Evolutionary conservation across 2,329 filamentous ascomycete genomes (phyloP), one percentile per base, ranked within the genome.

Genomic region (Aspergillus alliaceus): DNA sequence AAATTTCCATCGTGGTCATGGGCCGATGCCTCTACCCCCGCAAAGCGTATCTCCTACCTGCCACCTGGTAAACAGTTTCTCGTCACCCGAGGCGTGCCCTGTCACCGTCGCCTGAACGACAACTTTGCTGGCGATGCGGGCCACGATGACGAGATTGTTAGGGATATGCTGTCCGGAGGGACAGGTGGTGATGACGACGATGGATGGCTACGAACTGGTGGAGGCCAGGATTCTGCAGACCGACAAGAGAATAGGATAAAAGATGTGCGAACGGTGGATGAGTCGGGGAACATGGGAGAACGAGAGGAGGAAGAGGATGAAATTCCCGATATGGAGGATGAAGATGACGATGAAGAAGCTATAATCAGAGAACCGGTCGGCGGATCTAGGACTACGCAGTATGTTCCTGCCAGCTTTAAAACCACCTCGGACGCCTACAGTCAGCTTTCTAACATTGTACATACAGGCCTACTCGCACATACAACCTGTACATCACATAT

Each of bases 1-100:
- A 98, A 97, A 81, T 99, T 99, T 78, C 95, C 93, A 8, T 96
- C 93, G 57, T 99, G 95, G 95, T 90, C 91, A 50, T 99, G 95
- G 95, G 87, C 90, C 64, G 91, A 95, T 68, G 93, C 93, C 64
- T 90, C 93, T 54, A 86, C 87, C n/a, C 85, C 88, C 1, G 83
- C 85, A 60, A 90, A 91, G 74, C 89, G 92, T 62, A 90, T 90
- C 54, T 80, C 82, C 63, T 90, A 96, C 72, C 86, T 99, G 4
- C 95, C 95, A 1, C 78, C 87, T 0, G 91, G 90, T 51, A 99
- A 98, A 79, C 95, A 99, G 82, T 99, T 92, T 71, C 84, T 99
- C 35, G 90, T 98, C 40, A 97, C 95, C 11, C 89, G 93, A 58
- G 93, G 95, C 58, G 93, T 99, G 37, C 95, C 95, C 18, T 99